phyloP scores from a whole-genome alignment of 768 basidiomycete species.

The Tylopilus subfusipes region DNA sequence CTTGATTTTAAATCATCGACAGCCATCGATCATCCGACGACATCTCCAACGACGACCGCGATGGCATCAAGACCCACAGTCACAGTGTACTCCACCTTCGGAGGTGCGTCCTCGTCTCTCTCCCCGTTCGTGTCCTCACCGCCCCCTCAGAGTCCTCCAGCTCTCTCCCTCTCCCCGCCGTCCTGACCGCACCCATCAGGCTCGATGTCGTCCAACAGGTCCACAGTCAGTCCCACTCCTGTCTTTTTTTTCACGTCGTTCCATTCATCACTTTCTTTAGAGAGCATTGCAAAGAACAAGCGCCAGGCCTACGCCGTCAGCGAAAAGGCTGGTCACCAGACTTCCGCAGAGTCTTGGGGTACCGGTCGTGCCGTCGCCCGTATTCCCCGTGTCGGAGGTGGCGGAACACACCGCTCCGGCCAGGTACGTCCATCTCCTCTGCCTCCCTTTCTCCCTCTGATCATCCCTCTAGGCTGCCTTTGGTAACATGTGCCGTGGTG shows the following conservation, averaged over 20 bases:
- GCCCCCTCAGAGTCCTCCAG: constrained; percentile 64
- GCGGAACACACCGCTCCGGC: constrained; percentile 97
- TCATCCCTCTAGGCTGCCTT: constrained; percentile 74
- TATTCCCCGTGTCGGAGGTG: constrained; percentile 99
- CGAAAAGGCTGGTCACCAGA: constrained; percentile 98
- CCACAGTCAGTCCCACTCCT: constrained; percentile 79
- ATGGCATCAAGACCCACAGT: constrained; percentile 97
- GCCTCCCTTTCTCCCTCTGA: background rate
- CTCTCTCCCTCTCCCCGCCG: constrained; percentile 91
- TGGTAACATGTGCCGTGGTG: constrained; percentile 99
- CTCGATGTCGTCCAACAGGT: constrained; percentile 98
- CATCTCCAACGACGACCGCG: constrained; percentile 30
- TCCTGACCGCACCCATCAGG: constrained; percentile 96
- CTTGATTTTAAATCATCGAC: constrained; percentile 12
- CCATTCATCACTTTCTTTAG: constrained; percentile 40
- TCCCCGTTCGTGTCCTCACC: background rate
- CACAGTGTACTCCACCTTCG: constrained; percentile 70
- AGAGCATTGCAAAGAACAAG: constrained; percentile 97
- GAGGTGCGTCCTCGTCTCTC: constrained; percentile 47
- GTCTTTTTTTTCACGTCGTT: background rate
- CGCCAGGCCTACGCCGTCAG: constrained; percentile 96
- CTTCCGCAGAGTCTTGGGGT: constrained; percentile 99
- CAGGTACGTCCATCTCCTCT: constrained; percentile 48
- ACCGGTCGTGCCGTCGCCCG: constrained; percentile 99
- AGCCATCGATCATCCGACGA: constrained; percentile 30